Conservation (phyloP, 2,329 filamentous ascomycete genomes). For the Aspergillus ochraceoroseus region DNA sequence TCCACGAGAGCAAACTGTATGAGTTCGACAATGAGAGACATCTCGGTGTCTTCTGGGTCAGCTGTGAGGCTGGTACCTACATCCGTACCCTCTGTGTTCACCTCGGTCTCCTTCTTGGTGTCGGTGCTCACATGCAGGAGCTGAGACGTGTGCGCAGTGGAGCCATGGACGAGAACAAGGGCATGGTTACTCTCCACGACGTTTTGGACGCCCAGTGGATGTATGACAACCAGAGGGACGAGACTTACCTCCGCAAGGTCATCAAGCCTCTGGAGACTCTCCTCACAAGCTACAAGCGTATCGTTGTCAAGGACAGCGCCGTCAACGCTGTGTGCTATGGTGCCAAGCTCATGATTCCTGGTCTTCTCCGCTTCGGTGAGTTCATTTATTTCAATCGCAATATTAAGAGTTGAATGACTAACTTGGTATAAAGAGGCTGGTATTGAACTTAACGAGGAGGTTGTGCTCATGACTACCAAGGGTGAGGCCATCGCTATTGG, state of each 20-base stretch:
- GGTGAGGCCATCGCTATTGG: constrained; percentile 95
- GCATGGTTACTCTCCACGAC: constrained; percentile 89
- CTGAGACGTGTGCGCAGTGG: constrained; percentile 87
- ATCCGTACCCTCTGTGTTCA: constrained; percentile 98
- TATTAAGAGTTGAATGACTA: constrained; percentile 10
- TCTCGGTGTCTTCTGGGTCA: constrained; percentile 98
- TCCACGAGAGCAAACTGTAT: constrained; percentile 91
- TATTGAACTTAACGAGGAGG: constrained; percentile 92
- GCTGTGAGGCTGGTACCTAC: constrained; percentile 97
- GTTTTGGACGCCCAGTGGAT: constrained; percentile 94
- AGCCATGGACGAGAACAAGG: constrained; percentile 87
- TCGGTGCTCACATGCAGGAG: constrained; percentile 98
- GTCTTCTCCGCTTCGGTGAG: constrained; percentile 82
- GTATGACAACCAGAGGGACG: constrained; percentile 92
- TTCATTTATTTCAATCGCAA: constrained; percentile 15
- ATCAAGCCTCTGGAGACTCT: constrained; percentile 91
- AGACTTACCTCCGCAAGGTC: constrained; percentile 83
- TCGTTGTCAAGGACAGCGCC: constrained; percentile 94
- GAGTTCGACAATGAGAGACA: constrained; percentile 99
- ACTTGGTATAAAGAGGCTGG: constrained; percentile 59
- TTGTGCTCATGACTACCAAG: constrained; percentile 98
- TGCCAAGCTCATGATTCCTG: constrained; percentile 97
- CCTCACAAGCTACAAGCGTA: constrained; percentile 86
- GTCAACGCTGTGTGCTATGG: constrained; percentile 98
- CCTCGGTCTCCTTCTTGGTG: constrained; percentile 69